Conservation (phyloP, 129 eudicot genomes). For the Lactuca saligna region DNA sequence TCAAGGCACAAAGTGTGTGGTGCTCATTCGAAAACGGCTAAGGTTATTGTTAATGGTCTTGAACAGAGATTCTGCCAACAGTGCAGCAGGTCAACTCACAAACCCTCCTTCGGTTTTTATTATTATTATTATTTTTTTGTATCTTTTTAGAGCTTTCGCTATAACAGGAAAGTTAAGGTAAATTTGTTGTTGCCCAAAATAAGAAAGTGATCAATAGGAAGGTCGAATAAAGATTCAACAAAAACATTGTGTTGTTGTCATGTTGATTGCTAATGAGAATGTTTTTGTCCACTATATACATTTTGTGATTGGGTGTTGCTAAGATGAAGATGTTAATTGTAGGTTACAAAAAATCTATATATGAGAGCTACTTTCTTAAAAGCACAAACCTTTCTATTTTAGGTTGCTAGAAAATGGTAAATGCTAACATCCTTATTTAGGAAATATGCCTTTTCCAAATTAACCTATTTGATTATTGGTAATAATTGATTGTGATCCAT, state of each 20-base stretch:
- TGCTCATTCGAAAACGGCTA: slow-evolving; percentile 69
- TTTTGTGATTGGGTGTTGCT: too few relatives aligned
- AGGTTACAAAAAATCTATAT: background rate
- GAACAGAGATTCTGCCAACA: slow-evolving; percentile 96
- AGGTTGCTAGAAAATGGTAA: background rate
- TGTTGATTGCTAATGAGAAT: background rate
- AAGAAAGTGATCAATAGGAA: too few relatives aligned
- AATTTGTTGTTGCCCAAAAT: background rate
- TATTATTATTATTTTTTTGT: background rate
- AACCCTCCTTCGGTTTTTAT: background rate
- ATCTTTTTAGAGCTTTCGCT: background rate
- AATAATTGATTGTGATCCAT: background rate
- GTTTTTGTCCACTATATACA: background rate
- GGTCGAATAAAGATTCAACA: too few relatives aligned
- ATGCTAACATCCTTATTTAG: background rate
- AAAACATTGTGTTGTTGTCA: background rate
- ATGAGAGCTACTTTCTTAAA: background rate
- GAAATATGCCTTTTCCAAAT: background rate
- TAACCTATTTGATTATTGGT: background rate
- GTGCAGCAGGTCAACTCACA: slow-evolving; percentile 83
- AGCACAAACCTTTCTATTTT: slow-evolving; percentile 6
- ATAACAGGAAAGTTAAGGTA: background rate
- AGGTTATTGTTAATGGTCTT: slow-evolving; percentile 80
- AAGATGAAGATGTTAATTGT: too few relatives aligned
- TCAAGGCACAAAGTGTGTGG: slow-evolving; percentile 93